A percentile compares a stretch with the other conserved stretches of the same genome.
Conservation (phyloP, 331 rosid species). For the Rosa hybrid region DNA sequence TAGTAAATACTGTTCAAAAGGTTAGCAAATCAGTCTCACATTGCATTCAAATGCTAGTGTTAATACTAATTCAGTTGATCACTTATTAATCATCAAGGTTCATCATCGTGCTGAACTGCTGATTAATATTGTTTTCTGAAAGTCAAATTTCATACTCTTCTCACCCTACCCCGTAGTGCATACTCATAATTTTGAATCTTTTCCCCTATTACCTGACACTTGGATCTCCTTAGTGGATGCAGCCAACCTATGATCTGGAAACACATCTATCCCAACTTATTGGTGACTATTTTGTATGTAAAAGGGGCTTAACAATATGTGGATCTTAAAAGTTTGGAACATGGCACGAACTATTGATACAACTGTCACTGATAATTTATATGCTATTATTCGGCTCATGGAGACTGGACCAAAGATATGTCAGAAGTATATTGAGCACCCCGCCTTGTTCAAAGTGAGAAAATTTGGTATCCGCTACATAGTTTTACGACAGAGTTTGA, state of each 20-base stretch:
- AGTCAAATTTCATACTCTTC: background rate
- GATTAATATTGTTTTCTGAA: background rate
- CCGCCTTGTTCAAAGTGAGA: constrained; percentile 83
- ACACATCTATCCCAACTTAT: constrained; percentile 80
- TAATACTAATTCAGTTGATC: background rate
- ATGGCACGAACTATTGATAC: constrained; percentile 99
- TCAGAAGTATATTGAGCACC: constrained; percentile 92
- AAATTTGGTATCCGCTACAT: constrained; percentile 91
- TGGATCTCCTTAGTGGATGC: constrained; percentile 92
- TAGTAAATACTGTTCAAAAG: constrained; percentile 77
- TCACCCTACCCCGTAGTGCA: background rate
- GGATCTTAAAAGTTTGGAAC: constrained; percentile 99
- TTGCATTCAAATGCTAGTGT: constrained; percentile 14
- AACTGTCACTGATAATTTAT: constrained; percentile 74
- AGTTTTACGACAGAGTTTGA: too few relatives aligned
- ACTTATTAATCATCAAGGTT: background rate
- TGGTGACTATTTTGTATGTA: constrained; percentile 71
- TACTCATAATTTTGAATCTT: background rate
- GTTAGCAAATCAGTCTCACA: constrained; percentile 38
- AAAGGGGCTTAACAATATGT: constrained; percentile 69
- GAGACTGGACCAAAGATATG: constrained; percentile 98
- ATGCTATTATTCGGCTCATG: constrained; percentile 84
- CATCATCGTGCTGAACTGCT: background rate
- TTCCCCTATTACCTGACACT: constrained; percentile 52
- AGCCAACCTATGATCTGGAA: constrained; percentile 92